phyloP scores from a whole-genome alignment of 176 grass and related monocot genomes.

The Oryza glumipatula region DNA sequence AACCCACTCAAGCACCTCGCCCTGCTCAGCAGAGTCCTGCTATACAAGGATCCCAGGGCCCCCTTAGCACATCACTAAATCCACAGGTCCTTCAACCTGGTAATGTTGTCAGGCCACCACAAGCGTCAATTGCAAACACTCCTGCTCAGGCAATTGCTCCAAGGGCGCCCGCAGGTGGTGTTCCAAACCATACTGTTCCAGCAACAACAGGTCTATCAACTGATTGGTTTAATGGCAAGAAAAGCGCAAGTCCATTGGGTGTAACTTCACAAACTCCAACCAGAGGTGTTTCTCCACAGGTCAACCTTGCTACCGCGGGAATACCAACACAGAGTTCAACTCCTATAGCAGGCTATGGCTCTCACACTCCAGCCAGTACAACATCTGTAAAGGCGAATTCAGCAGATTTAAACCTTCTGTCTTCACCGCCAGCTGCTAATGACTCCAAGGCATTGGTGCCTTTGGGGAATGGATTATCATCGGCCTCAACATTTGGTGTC shows the following conservation, averaged over 20 bases:
- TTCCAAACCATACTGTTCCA: slow-evolving; percentile 50
- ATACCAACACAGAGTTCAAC: slow-evolving; percentile 47
- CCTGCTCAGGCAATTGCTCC: slow-evolving; percentile 50
- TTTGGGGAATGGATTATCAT: slow-evolving; percentile 64
- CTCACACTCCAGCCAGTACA: slow-evolving; percentile 29
- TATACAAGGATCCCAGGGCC: slow-evolving; percentile 43
- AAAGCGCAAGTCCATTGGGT: slow-evolving; percentile 54
- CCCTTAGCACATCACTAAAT: slow-evolving; percentile 32
- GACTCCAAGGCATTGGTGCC: slow-evolving; percentile 66
- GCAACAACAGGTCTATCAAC: slow-evolving; percentile 62
- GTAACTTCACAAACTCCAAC: slow-evolving; percentile 57
- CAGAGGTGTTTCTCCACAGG: slow-evolving; percentile 48
- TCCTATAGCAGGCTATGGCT: slow-evolving; percentile 38
- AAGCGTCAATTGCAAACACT: slow-evolving; percentile 49
- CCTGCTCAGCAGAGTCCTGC: slow-evolving; percentile 62
- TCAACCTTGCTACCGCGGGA: slow-evolving; percentile 53
- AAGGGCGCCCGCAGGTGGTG: slow-evolving; percentile 47
- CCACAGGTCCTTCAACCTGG: slow-evolving; percentile 41
- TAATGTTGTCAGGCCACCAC: slow-evolving; percentile 58
- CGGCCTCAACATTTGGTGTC: slow-evolving; percentile 58
- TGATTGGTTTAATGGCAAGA: slow-evolving; percentile 88
- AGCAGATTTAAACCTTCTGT: slow-evolving; percentile 41
- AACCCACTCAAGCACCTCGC: slow-evolving; percentile 45
- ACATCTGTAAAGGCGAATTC: slow-evolving; percentile 36
- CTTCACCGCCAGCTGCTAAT: slow-evolving; percentile 53